Evolutionary conservation across 805 yeast genomes (phyloP).

Genomic region (Ogataea trehaloabstinens): DNA sequence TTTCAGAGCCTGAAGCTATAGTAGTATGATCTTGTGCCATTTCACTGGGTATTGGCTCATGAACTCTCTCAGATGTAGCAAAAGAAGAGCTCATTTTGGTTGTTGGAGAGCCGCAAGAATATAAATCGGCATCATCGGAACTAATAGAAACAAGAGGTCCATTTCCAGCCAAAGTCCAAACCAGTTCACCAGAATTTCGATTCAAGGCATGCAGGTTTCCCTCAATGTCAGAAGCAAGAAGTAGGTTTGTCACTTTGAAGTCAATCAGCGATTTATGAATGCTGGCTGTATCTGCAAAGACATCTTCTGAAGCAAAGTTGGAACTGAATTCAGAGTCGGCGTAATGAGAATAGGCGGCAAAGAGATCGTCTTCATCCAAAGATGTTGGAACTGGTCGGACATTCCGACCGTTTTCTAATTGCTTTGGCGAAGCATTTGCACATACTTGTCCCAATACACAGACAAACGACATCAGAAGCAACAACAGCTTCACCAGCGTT

Average conservation of each 20-base stretch:
- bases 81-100: constrained; percentile 13
- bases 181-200: constrained; percentile 66
- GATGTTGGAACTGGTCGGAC: constrained; percentile 1
- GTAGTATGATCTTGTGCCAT: constrained; percentile 2
- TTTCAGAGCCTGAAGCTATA: constrained; percentile 1
- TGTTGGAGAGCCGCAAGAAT: constrained; percentile 12
- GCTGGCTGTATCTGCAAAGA: neutral
- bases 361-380: neutral
- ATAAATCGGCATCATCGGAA: constrained; percentile 14
- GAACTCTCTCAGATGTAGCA: constrained; percentile 2
- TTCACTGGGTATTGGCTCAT: constrained; percentile 1
- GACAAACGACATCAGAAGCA: neutral
- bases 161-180: constrained; percentile 74
- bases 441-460: neutral
- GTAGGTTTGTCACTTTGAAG: constrained; percentile 44
- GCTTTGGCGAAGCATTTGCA: constrained; percentile 1
- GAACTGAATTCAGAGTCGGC: neutral
- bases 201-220: constrained; percentile 83
- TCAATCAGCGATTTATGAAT: constrained; percentile 20
- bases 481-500: neutral
- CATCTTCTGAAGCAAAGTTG: neutral
- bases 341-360: neutral
- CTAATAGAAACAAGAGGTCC: constrained; percentile 53
- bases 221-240: constrained; percentile 78
- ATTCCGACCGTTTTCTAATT: neutral